Evolutionary conservation across 192 early-diverging fungal species (phyloP), one percentile per base, ranked within the genome.

Genomic region (Coemansia sp.): DNA sequence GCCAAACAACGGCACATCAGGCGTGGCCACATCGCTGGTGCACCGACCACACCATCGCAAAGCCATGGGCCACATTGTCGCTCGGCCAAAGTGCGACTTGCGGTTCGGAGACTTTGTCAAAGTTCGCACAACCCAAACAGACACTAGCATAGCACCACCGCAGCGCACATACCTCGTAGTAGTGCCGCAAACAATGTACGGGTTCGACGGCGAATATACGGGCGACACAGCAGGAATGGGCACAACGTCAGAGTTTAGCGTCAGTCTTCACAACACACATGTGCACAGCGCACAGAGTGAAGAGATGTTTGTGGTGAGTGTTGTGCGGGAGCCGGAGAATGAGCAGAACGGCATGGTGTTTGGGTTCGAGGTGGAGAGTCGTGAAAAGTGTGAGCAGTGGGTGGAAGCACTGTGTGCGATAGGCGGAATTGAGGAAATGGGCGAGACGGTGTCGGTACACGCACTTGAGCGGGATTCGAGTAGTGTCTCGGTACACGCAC

Each of bases 341-440:
- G 38, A 6, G 19, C 24, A 55, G 37, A 12, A 25, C 11, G 25
- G 25, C 5, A 59, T 65, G 4, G 27, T 60, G 12, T 15, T 72
- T 49, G 55, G 58, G n/a, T 59, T 72, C 1, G 63, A 65, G 8
- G 65, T 67, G 1, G 65, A 60, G 21, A 54, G 39, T n/a, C 10
- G 17, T 0, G 64, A 58, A 0, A 22, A 43, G 17, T 10, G 59
- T 38, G 23, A 5, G 14, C 49, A 32, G 65, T 73, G 70, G 70
- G 12, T 47, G 22, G 60, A 73, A 0, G 70, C 70, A 1, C 50
- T 73, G 53, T 19, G 32, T 15, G 8, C 38, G 0, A 54, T 73
- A 19, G 70, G 55, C 38, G 65, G 60, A 47, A 56, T 73, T 9
- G 22, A 23, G 11, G 19, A 37, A 21, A 17, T 21, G 41, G 41